Conservation (phyloP, 495 filamentous ascomycete species). For the Chlorociboria aeruginascens region DNA sequence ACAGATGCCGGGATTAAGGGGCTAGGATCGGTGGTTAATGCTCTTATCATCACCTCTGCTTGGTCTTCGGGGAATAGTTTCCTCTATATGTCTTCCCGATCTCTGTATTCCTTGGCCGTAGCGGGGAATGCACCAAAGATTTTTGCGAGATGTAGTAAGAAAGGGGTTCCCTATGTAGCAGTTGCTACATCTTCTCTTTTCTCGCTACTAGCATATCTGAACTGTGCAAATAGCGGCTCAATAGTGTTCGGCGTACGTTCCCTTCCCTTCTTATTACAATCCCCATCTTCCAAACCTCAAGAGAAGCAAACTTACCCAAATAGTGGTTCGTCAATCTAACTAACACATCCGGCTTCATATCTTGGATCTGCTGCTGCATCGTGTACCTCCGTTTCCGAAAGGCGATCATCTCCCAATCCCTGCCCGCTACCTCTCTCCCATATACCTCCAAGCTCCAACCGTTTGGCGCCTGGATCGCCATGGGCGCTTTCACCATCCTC, state of each 20-base stretch:
- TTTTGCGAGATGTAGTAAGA: constrained; percentile 36
- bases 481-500: constrained; percentile 38
- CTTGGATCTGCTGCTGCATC: constrained; percentile 48
- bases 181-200: constrained; percentile 50
- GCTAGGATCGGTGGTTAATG: constrained; percentile 38
- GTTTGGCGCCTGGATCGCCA: constrained; percentile 34
- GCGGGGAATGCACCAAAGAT: constrained; percentile 35
- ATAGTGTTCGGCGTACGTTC: constrained; percentile 43
- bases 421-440: constrained; percentile 32
- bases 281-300: constrained; percentile 44
- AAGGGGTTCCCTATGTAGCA: constrained; percentile 48
- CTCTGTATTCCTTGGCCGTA: constrained; percentile 42
- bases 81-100: constrained; percentile 43
- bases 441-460: constrained; percentile 42
- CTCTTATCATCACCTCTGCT: constrained; percentile 45
- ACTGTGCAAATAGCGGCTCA: constrained; percentile 52
- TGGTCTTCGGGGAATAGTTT: constrained; percentile 51
- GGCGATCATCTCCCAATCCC: constrained; percentile 36
- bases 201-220: constrained; percentile 65
- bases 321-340: constrained; percentile 49
- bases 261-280: not conserved
- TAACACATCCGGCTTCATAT: constrained; percentile 47
- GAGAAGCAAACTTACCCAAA: not conserved
- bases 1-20: constrained; percentile 35
- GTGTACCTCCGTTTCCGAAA: constrained; percentile 49